Percentiles rank a stretch among this genome's conserved stretches.
Evolutionary conservation across 306 rosid genomes (phyloP).

Genomic region (Medicago ruthenica): DNA sequence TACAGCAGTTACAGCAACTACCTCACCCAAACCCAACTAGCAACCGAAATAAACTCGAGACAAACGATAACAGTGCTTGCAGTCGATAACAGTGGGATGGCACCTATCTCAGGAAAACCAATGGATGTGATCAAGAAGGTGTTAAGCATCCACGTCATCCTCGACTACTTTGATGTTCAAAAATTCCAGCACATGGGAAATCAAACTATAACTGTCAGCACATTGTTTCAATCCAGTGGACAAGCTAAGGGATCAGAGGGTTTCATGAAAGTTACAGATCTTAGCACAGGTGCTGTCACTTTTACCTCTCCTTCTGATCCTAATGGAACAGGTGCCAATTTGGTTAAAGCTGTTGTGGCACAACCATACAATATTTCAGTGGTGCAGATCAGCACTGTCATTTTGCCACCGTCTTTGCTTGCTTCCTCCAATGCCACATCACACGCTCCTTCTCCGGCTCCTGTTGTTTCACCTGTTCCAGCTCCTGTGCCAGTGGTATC

Average conservation of each 20-base stretch:
- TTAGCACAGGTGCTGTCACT: constrained; percentile 6
- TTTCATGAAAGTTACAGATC: constrained; percentile 34
- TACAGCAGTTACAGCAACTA: constrained; percentile 49
- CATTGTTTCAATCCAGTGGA: constrained; percentile 42
- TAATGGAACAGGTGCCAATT: neutral
- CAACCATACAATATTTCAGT: constrained; percentile 51
- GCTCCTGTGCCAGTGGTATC: neutral
- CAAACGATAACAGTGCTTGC: constrained; percentile 44
- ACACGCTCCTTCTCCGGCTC: neutral
- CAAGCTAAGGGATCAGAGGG: constrained; percentile 22
- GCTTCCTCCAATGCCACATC: neutral
- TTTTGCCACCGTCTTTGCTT: constrained; percentile 31
- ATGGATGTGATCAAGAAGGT: constrained; percentile 45
- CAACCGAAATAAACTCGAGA: constrained; percentile 32
- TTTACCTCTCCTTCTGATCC: constrained; percentile 36
- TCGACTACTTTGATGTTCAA: constrained; percentile 41
- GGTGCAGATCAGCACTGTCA: constrained; percentile 46
- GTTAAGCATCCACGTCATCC: constrained; percentile 49
- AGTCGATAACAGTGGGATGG: constrained; percentile 46
- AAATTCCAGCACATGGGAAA: constrained; percentile 22
- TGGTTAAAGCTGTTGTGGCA: constrained; percentile 30
- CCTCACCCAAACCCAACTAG: constrained; percentile 48
- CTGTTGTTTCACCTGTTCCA: neutral
- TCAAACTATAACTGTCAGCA: constrained; percentile 25
- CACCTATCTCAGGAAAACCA: constrained; percentile 45